Evolutionary conservation across 2,329 filamentous ascomycete species (phyloP).

Genomic region (Diplodia sapinea): DNA sequence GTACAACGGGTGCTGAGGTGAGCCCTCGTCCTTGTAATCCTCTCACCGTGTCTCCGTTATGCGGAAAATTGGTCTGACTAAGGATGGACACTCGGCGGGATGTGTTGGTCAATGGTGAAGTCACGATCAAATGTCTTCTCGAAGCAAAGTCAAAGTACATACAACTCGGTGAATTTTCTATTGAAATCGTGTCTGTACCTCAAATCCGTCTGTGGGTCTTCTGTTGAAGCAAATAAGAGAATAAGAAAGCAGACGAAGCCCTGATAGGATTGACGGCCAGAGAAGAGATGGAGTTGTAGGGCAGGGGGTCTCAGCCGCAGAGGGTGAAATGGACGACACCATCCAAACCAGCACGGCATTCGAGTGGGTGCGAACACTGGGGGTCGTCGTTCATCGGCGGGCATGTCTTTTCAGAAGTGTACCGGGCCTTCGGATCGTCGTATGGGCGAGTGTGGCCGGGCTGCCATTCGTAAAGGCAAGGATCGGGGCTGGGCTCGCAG

Average conservation of each 20-base stretch:
- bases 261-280: background rate
- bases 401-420: no score
- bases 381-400: background rate
- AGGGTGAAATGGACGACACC: background rate
- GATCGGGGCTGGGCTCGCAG: background rate
- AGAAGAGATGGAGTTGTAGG: background rate
- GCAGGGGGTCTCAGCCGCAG: background rate
- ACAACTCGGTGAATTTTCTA: background rate
- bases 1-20: no score
- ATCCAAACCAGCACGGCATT: background rate
- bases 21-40: no score
- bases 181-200: background rate
- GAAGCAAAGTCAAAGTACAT: background rate
- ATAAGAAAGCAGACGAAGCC: background rate
- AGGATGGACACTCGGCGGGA: no score
- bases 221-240: background rate
- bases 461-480: slow-evolving; percentile 1
- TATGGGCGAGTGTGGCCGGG: background rate
- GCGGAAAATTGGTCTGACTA: no score
- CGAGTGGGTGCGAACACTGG: background rate
- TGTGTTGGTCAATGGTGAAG: background rate
- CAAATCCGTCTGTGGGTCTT: background rate
- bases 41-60: no score
- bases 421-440: background rate
- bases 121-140: background rate